These are phyloP conservation scores for Peronospora destructor DNA, from an alignment of 352 stramenopile genomes.

Conservation along the genomic window DNA sequence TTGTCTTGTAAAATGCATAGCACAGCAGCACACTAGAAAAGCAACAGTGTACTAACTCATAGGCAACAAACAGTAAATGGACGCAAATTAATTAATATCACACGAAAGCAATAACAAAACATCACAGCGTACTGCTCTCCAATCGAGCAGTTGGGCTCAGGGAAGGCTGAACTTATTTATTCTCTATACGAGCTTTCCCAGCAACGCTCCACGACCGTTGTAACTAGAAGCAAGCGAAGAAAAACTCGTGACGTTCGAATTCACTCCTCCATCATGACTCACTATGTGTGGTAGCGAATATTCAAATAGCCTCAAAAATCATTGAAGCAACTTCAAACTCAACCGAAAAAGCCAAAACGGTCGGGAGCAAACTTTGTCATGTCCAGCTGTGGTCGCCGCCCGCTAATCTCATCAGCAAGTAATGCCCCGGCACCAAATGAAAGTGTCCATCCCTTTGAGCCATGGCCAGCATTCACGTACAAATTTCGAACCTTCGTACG, in stretches of 20 bases:
- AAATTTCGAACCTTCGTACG: conserved; percentile 76
- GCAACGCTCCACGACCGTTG: conserved; percentile 4
- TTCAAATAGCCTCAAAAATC: conserved; percentile 16
- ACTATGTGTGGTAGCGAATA: conserved; percentile 15
- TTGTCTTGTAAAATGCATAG: no score
- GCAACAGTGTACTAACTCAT: no score
- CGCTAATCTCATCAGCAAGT: conserved; percentile 77
- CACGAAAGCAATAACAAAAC: conserved; percentile 16
- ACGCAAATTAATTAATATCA: conserved; percentile 28
- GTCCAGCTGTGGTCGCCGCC: conserved; percentile 66
- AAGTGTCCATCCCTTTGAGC: conserved; percentile 81
- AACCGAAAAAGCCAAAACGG: conserved; percentile 71
- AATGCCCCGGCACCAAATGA: conserved; percentile 73
- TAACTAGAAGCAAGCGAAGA: not conserved
- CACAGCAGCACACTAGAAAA: no score
- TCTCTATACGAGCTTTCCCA: conserved; percentile 22
- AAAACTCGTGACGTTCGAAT: no score
- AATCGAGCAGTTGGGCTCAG: not conserved
- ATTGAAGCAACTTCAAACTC: conserved; percentile 9
- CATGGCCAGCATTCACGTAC: conserved; percentile 81
- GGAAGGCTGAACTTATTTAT: conserved; percentile 22
- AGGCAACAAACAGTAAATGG: conserved; percentile 1
- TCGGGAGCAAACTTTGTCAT: conserved; percentile 78
- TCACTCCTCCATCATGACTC: conserved; percentile 7
- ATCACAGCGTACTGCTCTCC: conserved; percentile 4